phyloP scores from a whole-genome alignment of 208 protist species.

The Acanthamoeba triangularis region DNA sequence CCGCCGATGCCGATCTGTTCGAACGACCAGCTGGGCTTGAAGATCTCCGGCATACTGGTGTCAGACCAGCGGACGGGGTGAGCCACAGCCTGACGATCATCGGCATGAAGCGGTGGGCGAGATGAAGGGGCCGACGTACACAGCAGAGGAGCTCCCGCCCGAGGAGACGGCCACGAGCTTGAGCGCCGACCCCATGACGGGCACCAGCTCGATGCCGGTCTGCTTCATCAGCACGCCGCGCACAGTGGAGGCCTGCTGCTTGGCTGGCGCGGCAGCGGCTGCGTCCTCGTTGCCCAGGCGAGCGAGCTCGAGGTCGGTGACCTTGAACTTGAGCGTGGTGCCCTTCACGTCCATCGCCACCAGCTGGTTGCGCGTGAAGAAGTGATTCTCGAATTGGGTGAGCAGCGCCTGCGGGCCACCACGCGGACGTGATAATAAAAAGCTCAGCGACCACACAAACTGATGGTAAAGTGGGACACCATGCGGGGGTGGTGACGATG shows the following conservation, averaged over 20 bases:
- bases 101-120: neutral
- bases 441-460: neutral
- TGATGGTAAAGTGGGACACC: neutral
- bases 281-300: constrained; percentile 2
- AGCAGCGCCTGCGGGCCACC: neutral
- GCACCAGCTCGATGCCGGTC: constrained; percentile 74
- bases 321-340: constrained; percentile 58
- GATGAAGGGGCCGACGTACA: neutral
- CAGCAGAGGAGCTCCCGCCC: neutral
- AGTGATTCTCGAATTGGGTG: constrained; percentile 1
- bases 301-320: constrained; percentile 7
- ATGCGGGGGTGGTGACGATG: neutral
- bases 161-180: neutral
- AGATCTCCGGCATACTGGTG: constrained; percentile 55
- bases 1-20: constrained; percentile 96
- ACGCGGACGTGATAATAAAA: neutral
- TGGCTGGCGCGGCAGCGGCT: neutral
- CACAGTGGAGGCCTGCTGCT: neutral
- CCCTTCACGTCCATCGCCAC: constrained; percentile 11
- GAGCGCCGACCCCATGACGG: constrained; percentile 38
- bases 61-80: neutral
- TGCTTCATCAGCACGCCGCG: constrained; percentile 75
- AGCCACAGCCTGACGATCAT: neutral
- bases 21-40: constrained; percentile 94
- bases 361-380: constrained; percentile 22